phyloP scores from a whole-genome alignment of 2,329 filamentous ascomycete genomes.

The Xylariaceae sp. region DNA sequence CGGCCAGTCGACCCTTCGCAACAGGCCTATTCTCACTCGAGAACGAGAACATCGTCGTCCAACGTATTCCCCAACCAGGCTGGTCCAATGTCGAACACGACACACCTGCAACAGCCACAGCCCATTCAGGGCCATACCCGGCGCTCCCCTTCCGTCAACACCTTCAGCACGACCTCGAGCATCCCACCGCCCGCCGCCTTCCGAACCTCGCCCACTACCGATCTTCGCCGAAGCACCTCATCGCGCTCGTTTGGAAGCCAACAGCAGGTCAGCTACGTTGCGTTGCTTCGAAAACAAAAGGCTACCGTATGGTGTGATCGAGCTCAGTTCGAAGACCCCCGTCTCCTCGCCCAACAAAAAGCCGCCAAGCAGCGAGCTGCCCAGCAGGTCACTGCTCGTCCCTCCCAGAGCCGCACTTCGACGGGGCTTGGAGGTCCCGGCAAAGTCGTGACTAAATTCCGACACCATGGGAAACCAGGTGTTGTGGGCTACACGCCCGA shows the following conservation, averaged over 20 bases:
- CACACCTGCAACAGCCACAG: slow-evolving; percentile 34
- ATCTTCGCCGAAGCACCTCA: slow-evolving; percentile 74
- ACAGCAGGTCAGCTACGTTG: slow-evolving; percentile 78
- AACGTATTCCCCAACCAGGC: slow-evolving; percentile 41
- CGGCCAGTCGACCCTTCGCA: slow-evolving; percentile 27
- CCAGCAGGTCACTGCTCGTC: slow-evolving; percentile 71
- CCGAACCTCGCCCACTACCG: slow-evolving; percentile 51
- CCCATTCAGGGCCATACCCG: slow-evolving; percentile 39
- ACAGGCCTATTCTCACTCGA: slow-evolving; percentile 48
- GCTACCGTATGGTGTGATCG: slow-evolving; percentile 98
- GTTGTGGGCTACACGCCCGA: slow-evolving; percentile 75
- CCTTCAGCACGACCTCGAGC: slow-evolving; percentile 67
- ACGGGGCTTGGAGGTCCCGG: slow-evolving; percentile 59
- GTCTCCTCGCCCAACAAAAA: slow-evolving; percentile 75
- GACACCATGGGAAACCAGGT: slow-evolving; percentile 78
- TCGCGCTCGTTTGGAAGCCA: slow-evolving; percentile 64
- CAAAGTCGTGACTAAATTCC: slow-evolving; percentile 78
- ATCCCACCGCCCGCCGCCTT: slow-evolving; percentile 57
- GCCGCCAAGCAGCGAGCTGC: slow-evolving; percentile 84
- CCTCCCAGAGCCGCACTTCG: slow-evolving; percentile 50
- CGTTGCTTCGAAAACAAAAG: slow-evolving; percentile 93
- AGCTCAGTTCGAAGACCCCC: slow-evolving; percentile 85
- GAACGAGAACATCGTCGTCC: slow-evolving; percentile 55
- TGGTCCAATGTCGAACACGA: slow-evolving; percentile 22
- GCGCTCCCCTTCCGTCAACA: slow-evolving; percentile 63